These are phyloP conservation scores for Pseudozyma hubeiensis DNA, from an alignment of 1,284 basidiomycete genomes.

Conservation along the genomic window DNA sequence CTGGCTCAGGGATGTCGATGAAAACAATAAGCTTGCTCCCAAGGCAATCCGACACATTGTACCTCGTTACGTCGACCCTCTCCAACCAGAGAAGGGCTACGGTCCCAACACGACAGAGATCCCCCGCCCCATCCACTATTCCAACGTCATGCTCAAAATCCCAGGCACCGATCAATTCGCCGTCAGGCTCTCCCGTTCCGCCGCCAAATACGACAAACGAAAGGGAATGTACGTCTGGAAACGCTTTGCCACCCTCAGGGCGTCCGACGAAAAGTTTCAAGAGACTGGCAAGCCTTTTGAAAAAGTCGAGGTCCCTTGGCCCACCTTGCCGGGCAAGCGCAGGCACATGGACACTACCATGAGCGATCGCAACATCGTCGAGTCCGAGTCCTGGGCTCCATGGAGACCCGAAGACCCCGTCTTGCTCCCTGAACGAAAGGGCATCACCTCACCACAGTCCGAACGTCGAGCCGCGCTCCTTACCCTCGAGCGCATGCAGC, in stretches of 20 bases:
- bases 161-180: slow-evolving; percentile 60
- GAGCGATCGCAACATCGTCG: slow-evolving; percentile 49
- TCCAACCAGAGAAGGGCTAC: slow-evolving; percentile 57
- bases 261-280: slow-evolving; percentile 36
- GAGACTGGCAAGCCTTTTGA: slow-evolving; percentile 48
- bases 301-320: slow-evolving; percentile 66
- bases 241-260: slow-evolving; percentile 61
- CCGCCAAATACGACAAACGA: slow-evolving; percentile 52
- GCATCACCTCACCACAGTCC: slow-evolving; percentile 47
- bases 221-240: slow-evolving; percentile 63
- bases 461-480: slow-evolving; percentile 43
- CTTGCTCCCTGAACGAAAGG: slow-evolving; percentile 40
- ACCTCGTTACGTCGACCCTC: slow-evolving; percentile 59
- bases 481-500: slow-evolving; percentile 29
- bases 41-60: slow-evolving; percentile 58
- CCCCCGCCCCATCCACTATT: slow-evolving; percentile 66
- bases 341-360: slow-evolving; percentile 19
- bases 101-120: slow-evolving; percentile 58
- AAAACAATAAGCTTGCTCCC: slow-evolving; percentile 61
- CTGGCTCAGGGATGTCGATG: slow-evolving; percentile 61
- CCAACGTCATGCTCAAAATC: slow-evolving; percentile 67
- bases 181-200: slow-evolving; percentile 55
- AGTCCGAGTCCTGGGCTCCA: slow-evolving; percentile 61
- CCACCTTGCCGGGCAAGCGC: slow-evolving; percentile 47
- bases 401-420: slow-evolving; percentile 66